Conservation (phyloP, 2,329 filamentous ascomycete species). For the Fusarium sarcochroum region DNA sequence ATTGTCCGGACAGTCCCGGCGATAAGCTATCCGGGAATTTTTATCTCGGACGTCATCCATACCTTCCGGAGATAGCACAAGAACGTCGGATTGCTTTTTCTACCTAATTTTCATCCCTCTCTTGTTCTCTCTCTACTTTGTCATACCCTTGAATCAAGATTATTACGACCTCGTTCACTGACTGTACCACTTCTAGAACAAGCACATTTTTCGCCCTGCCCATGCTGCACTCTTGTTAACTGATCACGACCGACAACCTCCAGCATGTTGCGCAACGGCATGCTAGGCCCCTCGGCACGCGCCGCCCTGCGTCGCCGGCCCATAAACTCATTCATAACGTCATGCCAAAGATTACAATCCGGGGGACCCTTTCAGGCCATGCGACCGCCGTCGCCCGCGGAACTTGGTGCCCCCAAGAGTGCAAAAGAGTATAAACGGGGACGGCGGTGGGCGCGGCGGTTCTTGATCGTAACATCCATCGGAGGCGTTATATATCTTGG, state of each 20-base stretch:
- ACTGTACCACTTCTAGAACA: not conserved
- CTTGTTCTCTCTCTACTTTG: too few species aligned
- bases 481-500: conserved; percentile 74
- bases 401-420: conserved; percentile 78
- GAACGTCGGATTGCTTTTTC: conserved; percentile 14
- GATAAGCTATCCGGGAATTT: conserved; percentile 43
- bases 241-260: conserved; percentile 32
- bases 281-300: conserved; percentile 44
- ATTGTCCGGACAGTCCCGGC: conserved; percentile 45
- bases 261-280: conserved; percentile 51
- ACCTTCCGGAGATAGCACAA: conserved; percentile 20
- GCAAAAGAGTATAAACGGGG: conserved; percentile 79
- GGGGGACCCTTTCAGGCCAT: conserved; percentile 72
- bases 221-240: conserved; percentile 29
- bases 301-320: conserved; percentile 49
- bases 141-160: too few species aligned
- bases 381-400: conserved; percentile 82
- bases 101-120: not conserved
- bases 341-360: conserved; percentile 50
- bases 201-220: not conserved
- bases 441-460: conserved; percentile 82
- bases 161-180: not conserved
- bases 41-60: conserved; percentile 47
- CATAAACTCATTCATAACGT: conserved; percentile 66
- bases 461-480: conserved; percentile 72